Conservation (phyloP, 495 filamentous ascomycete species). For the Xylaria acuta region DNA sequence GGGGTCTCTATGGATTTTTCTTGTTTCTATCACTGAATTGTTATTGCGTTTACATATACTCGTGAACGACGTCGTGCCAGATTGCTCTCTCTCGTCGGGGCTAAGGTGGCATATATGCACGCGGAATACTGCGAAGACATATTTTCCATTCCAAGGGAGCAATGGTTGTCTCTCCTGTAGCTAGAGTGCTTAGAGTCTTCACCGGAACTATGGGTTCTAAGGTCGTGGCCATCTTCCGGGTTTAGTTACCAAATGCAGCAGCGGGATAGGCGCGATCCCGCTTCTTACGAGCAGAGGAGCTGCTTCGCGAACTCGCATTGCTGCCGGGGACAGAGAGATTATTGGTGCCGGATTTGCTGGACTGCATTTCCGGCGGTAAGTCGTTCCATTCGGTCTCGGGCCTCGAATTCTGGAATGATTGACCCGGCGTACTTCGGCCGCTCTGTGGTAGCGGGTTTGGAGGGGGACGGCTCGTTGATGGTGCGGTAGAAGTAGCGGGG, state of each 20-base stretch:
- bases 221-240: background rate
- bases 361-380: slow-evolving; percentile 58
- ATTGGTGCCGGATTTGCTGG: background rate
- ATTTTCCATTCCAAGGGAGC: too few relatives aligned
- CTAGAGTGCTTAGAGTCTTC: background rate
- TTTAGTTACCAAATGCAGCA: slow-evolving; percentile 56
- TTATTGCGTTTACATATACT: background rate
- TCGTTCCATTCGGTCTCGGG: slow-evolving; percentile 66
- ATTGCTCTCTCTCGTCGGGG: background rate
- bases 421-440: slow-evolving; percentile 34
- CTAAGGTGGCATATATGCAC: too few relatives aligned
- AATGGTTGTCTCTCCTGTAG: too few relatives aligned
- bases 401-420: slow-evolving; percentile 59
- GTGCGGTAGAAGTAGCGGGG: slow-evolving; percentile 29
- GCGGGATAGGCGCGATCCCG: slow-evolving; percentile 57
- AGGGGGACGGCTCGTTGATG: background rate
- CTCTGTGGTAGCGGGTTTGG: slow-evolving; percentile 14
- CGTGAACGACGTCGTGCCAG: background rate
- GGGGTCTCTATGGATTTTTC: background rate
- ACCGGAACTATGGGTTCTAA: background rate
- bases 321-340: slow-evolving; percentile 35
- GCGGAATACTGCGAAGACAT: too few relatives aligned
- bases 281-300: slow-evolving; percentile 53
- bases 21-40: background rate
- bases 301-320: slow-evolving; percentile 56